phyloP scores from a whole-genome alignment of 495 filamentous ascomycete species.

The Podospora didyma region DNA sequence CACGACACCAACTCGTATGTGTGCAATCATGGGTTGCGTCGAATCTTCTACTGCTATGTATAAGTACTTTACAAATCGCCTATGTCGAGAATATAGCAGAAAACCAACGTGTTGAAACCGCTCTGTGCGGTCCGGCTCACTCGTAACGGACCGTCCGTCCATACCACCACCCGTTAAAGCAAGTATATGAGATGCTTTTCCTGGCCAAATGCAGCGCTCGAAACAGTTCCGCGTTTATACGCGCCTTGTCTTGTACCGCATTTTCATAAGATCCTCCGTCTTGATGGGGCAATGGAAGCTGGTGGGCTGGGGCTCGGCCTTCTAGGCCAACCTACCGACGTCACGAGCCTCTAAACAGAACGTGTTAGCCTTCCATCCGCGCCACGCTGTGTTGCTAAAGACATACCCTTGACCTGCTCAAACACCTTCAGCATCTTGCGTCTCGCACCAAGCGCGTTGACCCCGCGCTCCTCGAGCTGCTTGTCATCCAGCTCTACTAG shows the following conservation, averaged over 20 bases:
- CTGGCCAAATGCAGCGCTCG: no score
- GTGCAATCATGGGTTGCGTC: background rate
- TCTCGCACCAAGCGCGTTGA: constrained; percentile 90
- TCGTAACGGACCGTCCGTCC: background rate
- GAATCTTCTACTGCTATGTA: background rate
- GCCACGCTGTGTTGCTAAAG: background rate
- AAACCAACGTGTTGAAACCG: background rate
- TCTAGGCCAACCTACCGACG: background rate
- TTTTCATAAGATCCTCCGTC: no score
- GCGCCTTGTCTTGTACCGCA: no score
- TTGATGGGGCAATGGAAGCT: background rate
- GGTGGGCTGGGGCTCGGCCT: background rate
- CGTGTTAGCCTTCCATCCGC: background rate
- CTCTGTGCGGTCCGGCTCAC: background rate
- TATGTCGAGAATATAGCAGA: background rate
- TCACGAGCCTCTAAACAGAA: constrained; percentile 4
- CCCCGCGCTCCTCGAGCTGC: constrained; percentile 86
- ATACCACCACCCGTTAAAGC: background rate
- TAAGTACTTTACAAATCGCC: background rate
- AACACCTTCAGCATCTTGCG: constrained; percentile 99
- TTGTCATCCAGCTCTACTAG: constrained; percentile 89
- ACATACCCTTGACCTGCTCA: constrained; percentile 79
- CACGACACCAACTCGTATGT: no score
- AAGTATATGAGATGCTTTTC: no score
- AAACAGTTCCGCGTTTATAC: no score